Base-by-base conservation (phyloP, 1,284 basidiomycete species). In the Marasmius fiardii region DNA sequence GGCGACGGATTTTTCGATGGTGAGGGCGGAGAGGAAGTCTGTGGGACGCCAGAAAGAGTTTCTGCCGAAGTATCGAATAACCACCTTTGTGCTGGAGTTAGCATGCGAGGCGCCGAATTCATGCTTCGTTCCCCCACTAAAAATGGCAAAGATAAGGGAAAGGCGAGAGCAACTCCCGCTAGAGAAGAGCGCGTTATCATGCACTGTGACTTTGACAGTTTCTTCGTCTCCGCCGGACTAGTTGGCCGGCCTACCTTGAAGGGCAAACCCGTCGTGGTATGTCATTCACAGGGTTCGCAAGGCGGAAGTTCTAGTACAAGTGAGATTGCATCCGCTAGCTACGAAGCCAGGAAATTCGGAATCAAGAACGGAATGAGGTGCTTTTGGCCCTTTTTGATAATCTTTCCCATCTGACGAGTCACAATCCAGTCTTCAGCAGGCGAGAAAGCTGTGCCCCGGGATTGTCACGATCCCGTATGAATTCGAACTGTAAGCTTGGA, bases 141-240 rank as follows among this genome's bases (percentile, higher is more conserved):
- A 64, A 73, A n/a, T 2, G 50, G 4, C 12, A 85, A 85, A 64
- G 81, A 79, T 21, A 88, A 89, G 65, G 79, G 70, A 28, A 79
- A 76, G 56, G 80, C 71, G 43, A 73, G 68, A 50, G 71, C 70
- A 8, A 47, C 60, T 20, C 47, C 60, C 1, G 67, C 69, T 23
- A 65, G 63, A 7, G 70, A 71, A 33, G 82, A 88, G 47, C 79
- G 82, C 12, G 82, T 92, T 16, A 90, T 96, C 63, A 90, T 97
- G 82, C 95, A 98, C 65, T 92, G 93, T 65, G 95, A 98, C 70
- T 98, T 99, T 65, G 96, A 99, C 68, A 93, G 90, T 65, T 99
- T 98, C 78, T 99, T 99, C 66, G 95, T 98, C 11, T 87, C 91
- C 1, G 94, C 88, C n/a, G 92, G 93, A 0, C 70, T 96, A 47